phyloP scores from a whole-genome alignment of 495 filamentous ascomycete genomes.

The Penicillium egyptiacum region DNA sequence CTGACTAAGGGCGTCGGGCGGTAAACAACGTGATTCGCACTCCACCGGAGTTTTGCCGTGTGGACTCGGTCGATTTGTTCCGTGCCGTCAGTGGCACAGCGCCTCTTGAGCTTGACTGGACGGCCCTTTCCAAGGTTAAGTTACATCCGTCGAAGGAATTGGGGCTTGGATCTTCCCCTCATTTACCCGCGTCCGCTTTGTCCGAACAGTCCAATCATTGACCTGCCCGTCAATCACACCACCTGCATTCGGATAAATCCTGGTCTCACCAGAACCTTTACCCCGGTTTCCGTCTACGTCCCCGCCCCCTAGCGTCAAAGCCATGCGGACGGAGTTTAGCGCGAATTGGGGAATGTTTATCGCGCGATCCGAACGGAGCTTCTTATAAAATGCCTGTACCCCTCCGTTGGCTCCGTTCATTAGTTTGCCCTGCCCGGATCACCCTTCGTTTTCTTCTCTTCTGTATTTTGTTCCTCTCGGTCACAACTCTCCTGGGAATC shows the following conservation, averaged over 20 bases:
- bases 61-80: conserved; percentile 8
- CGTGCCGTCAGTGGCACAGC: conserved; percentile 8
- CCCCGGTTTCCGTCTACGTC: conserved; percentile 25
- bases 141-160: not conserved
- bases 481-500: conserved; percentile 32
- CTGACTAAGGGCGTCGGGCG: not conserved
- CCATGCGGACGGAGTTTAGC: conserved; percentile 26
- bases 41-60: conserved; percentile 27
- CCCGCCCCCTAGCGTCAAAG: conserved; percentile 31
- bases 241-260: conserved; percentile 28
- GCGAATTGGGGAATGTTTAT: conserved; percentile 22
- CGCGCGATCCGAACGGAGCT: conserved; percentile 15
- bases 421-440: conserved; percentile 36
- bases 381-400: conserved; percentile 28
- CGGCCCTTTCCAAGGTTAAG: not conserved
- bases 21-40: not conserved
- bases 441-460: conserved; percentile 30
- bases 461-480: conserved; percentile 34
- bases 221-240: conserved; percentile 12
- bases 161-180: conserved; percentile 27
- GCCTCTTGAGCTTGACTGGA: conserved; percentile 14
- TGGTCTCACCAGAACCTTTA: conserved; percentile 17
- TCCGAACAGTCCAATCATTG: conserved; percentile 12
- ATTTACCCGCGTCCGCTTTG: conserved; percentile 8
- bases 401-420: conserved; percentile 33